Base-by-base conservation (phyloP, 139 green algal species). In the Volvox africanus region DNA sequence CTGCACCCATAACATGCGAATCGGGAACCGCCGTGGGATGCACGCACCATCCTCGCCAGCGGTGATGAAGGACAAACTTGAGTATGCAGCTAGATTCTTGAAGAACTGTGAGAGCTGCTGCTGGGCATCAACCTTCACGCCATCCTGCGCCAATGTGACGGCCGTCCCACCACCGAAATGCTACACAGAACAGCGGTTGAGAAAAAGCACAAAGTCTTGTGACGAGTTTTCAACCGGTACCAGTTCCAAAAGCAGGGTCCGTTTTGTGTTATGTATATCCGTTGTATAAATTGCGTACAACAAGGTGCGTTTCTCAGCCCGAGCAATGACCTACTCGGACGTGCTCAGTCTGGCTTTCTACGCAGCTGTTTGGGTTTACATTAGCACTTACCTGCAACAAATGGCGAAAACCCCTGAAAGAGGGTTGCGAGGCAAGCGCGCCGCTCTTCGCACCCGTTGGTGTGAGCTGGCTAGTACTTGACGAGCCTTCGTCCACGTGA, bases 21-120 rank as follows among this genome's bases (percentile, higher is more conserved):
- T 9, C 44, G 44, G 5, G 44, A 55, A 55, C 44, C 44, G 44
- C 44, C 5, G n/a, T n/a, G n/a, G n/a, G n/a, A 55, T 61, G 37
- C 80, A 33, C 82, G 11, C 65, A 88, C 83, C 83, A 26, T 89
- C 83, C 26, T 89, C 83, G 13, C 35, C 36, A 11, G 83, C 14
- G 14, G 67, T 24, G 55, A 89, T 35, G 33, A 89, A 89, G 26
- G 83, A 80, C 1, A 80, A 35, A 0, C 30, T 37, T 18, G 67
- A n/a, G 14, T n/a, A 68, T 21, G 26, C 83, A 0, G 35, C 68
- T 17, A 89, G 65, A 16, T 68, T 44, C 35, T 89, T 89, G 1
- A 89, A 6, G 36, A 81, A 89, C 21, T 33, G 21, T 19, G 83
- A 18, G 14, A 89, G 68, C 24, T 68, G 36, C 67, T 80, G 67